Evolutionary conservation across 2,329 filamentous ascomycete genomes (phyloP).

Genomic region (Diplodia corticola): DNA sequence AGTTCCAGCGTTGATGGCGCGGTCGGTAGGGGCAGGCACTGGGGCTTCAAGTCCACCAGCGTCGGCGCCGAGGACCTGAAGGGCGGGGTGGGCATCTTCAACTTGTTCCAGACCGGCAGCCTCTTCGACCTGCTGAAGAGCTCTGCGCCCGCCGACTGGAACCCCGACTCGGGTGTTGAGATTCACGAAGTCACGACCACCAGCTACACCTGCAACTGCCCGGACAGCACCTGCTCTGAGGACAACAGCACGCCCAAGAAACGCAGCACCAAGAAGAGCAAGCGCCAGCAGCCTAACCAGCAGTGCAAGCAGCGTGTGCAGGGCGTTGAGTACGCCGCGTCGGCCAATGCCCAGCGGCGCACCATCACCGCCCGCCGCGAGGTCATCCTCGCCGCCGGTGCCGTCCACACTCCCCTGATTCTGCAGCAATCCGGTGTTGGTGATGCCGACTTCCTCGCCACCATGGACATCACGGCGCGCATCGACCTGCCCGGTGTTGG

Average conservation of each 20-base stretch:
- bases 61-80: neutral
- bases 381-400: constrained; percentile 61
- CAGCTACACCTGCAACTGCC: neutral
- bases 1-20: neutral
- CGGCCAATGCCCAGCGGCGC: constrained; percentile 24
- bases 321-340: constrained; percentile 17
- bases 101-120: constrained; percentile 1
- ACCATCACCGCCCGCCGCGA: constrained; percentile 46
- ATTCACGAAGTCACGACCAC: constrained; percentile 7
- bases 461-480: constrained; percentile 28
- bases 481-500: constrained; percentile 34
- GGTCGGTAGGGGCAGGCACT: constrained; percentile 4
- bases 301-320: constrained; percentile 4
- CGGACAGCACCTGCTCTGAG: neutral
- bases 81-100: neutral
- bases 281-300: constrained; percentile 4
- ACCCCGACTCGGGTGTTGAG: constrained; percentile 1
- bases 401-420: constrained; percentile 57
- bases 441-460: constrained; percentile 37
- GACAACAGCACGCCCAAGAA: neutral
- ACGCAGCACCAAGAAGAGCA: neutral
- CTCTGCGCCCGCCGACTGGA: neutral
- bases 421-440: constrained; percentile 65
- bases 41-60: neutral
- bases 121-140: constrained; percentile 12